Evolutionary conservation across 1,284 basidiomycete species (phyloP), one percentile per base, ranked within the genome.

Genomic region (Sanguinoderma infundibulare): DNA sequence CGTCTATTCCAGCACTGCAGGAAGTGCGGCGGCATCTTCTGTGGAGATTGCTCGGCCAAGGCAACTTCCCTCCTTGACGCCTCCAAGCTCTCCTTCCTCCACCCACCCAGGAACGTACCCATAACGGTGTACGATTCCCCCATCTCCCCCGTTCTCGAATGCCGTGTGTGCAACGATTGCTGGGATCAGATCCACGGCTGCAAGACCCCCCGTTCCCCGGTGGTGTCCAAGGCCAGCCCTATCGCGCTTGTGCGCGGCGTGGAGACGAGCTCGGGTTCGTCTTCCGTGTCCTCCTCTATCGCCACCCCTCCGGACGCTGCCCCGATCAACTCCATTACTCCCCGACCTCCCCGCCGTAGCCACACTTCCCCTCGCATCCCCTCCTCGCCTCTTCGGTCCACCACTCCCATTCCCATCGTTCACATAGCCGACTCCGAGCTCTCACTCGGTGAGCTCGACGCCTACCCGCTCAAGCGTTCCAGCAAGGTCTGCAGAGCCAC

Each of bases 21-120:
- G 72, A 92, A 92, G 71, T 92, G 90, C 66, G 90, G 90, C 56
- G 89, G 88, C 62, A 77, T 91, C n/a, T 90, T 87, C 73, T 92
- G 89, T 73, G 74, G 73, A 40, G 73, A 81, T 5, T 91, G 90
- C 71, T 83, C 85, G 3, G 77, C 80, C 15, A 81, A 81, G 55
- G 70, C 77, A 9, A 89, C 87, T 0, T 75, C 81, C 15, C 82
- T 92, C 8, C 80, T 92, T 44, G 90, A 91, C 67, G 83, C 87
- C 7, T 82, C 87, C n/a, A 81, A 80, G 55, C 84, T 92, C 50
- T 72, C 78, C 53, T 91, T 91, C 73, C 74, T 90, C 55, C 78
- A 87, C 51, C 90, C 90, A 0, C 90, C 90, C 0, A 82, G 84
- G 59, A 81, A 85, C 69, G 75, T 82, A n/a, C 80, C 88, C 7